These are phyloP conservation scores for Podaxis carcinomalis DNA, from an alignment of 768 basidiomycete species.

Conservation along the genomic window DNA sequence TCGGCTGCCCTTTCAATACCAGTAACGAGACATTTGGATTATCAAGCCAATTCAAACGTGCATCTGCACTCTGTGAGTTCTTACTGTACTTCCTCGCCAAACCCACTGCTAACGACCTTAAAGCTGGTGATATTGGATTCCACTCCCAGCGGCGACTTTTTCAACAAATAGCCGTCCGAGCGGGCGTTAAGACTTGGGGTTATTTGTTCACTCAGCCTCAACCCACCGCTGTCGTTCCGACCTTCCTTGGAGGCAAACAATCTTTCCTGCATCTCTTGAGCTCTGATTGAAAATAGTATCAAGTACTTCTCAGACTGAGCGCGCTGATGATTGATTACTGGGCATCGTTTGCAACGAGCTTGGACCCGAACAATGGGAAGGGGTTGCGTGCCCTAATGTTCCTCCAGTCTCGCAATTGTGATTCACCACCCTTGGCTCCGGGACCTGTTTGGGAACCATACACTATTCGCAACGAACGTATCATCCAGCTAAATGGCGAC, in stretches of 20 bases:
- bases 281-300: too few relatives aligned
- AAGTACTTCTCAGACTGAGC: conserved; percentile 25
- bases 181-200: conserved; percentile 33
- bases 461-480: conserved; percentile 16
- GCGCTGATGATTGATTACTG: conserved; percentile 37
- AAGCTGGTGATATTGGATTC: conserved; percentile 36
- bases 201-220: conserved; percentile 42
- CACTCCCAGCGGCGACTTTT: conserved; percentile 34
- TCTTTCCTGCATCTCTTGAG: background rate
- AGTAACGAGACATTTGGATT: conserved; percentile 42
- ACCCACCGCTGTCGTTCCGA: conserved; percentile 11
- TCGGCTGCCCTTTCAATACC: conserved; percentile 43
- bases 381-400: conserved; percentile 17
- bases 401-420: background rate
- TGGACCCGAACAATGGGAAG: conserved; percentile 35
- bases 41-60: conserved; percentile 27
- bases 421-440: conserved; percentile 7
- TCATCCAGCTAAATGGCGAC: conserved; percentile 28
- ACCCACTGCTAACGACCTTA: background rate
- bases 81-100: background rate
- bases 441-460: conserved; percentile 29
- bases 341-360: conserved; percentile 34
- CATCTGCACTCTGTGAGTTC: conserved; percentile 23
- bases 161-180: conserved; percentile 32
- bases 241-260: conserved; percentile 26